These are phyloP conservation scores for Vitis hybrid DNA, from an alignment of 177 flowering plant genomes.

Conservation along the genomic window DNA sequence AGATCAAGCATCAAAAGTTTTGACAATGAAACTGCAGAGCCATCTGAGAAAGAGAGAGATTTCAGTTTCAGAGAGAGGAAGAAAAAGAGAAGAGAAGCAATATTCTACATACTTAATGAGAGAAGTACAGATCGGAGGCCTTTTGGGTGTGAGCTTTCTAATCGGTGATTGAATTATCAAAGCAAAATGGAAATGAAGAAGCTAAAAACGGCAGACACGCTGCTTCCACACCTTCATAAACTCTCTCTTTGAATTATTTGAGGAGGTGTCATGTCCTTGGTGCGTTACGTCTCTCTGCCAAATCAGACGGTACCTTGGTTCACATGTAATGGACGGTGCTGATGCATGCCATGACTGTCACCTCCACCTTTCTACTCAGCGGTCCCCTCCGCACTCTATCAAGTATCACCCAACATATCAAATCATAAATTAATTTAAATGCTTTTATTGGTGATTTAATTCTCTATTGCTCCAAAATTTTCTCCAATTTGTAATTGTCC, in stretches of 20 bases:
- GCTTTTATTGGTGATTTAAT: no score
- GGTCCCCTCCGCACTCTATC: not conserved
- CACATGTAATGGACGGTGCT: not conserved
- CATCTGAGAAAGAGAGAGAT: no score
- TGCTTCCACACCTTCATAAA: no score
- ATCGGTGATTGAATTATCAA: no score
- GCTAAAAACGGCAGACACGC: no score
- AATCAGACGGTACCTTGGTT: not conserved
- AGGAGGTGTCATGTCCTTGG: not conserved
- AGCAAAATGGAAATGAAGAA: no score
- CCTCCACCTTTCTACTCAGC: not conserved
- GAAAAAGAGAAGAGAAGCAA: no score
- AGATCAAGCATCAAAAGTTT: not conserved
- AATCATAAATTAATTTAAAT: not conserved
- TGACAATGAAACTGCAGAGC: not conserved
- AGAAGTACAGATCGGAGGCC: no score
- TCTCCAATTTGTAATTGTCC: not conserved
- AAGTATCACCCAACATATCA: not conserved
- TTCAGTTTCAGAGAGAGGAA: no score
- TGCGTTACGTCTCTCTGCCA: not conserved
- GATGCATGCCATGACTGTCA: not conserved
- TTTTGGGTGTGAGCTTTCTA: no score
- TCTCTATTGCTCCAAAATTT: not conserved
- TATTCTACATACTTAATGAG: no score
- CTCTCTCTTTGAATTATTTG: not conserved